Conservation (phyloP, 805 yeast species). For the Zygosaccharomyces rouxii region DNA sequence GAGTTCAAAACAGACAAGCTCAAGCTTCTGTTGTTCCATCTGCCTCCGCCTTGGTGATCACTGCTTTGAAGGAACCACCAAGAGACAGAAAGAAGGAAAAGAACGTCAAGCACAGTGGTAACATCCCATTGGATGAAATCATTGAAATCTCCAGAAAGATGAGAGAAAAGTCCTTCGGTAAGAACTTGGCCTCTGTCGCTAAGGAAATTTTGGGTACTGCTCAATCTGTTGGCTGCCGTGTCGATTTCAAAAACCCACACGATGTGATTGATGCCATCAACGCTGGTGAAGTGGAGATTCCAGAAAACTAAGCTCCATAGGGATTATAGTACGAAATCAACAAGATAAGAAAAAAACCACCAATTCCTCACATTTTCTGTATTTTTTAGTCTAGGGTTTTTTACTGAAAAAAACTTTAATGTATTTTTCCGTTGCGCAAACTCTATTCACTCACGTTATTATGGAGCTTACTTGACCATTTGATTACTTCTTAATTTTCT, state of each 20-base stretch:
- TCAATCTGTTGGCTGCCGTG: slow-evolving; percentile 99
- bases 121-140: slow-evolving; percentile 95
- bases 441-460: slow-evolving; percentile 6
- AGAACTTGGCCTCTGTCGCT: slow-evolving; percentile 91
- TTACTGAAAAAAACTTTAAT: slow-evolving; percentile 23
- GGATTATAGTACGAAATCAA: slow-evolving; percentile 21
- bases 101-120: slow-evolving; percentile 99
- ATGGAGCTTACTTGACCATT: slow-evolving; percentile 4
- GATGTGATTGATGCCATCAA: slow-evolving; percentile 97
- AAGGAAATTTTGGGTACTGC: slow-evolving; percentile 99
- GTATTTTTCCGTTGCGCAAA: slow-evolving; percentile 20
- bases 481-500: slow-evolving; percentile 5
- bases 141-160: slow-evolving; percentile 95
- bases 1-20: slow-evolving; percentile 99
- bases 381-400: slow-evolving; percentile 32
- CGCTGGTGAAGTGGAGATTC: slow-evolving; percentile 91
- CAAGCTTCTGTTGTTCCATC: slow-evolving; percentile 98
- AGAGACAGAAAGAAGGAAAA: slow-evolving; percentile 99
- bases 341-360: slow-evolving; percentile 14
- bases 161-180: slow-evolving; percentile 97
- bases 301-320: slow-evolving; percentile 34
- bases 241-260: slow-evolving; percentile 98
- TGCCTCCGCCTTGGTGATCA: slow-evolving; percentile 97
- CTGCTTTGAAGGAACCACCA: slow-evolving; percentile 99
- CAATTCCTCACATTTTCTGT: slow-evolving; percentile 28